phyloP scores from a whole-genome alignment of 352 stramenopile genomes.

The Phytophthora fragariae region DNA sequence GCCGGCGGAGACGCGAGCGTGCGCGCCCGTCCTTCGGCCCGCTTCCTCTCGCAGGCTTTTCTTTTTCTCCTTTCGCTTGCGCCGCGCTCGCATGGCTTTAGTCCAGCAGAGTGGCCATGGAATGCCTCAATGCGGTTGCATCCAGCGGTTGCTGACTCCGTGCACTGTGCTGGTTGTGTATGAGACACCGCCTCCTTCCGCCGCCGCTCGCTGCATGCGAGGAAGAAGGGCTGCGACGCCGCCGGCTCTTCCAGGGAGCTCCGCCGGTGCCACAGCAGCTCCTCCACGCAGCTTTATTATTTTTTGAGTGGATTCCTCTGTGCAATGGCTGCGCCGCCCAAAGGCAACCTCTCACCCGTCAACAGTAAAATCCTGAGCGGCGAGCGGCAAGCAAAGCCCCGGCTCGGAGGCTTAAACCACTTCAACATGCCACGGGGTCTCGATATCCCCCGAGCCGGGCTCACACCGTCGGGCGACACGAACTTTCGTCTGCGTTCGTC shows the following conservation, averaged over 20 bases:
- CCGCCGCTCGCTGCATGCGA: conserved; percentile 23
- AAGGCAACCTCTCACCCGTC: conserved; percentile 14
- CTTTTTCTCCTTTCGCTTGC: conserved; percentile 28
- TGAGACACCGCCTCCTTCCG: conserved; percentile 42
- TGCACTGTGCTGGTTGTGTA: conserved; percentile 22
- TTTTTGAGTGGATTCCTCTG: conserved; percentile 36
- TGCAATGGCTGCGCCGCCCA: conserved; percentile 1
- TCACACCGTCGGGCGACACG: background rate
- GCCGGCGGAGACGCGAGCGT: background rate
- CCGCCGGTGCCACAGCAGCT: background rate
- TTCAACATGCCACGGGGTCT: background rate
- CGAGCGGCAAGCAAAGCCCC: background rate
- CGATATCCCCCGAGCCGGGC: too few relatives aligned
- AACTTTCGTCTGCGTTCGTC: conserved; percentile 44
- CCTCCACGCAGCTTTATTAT: conserved; percentile 11
- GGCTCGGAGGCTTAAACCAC: background rate
- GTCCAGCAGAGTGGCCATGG: conserved; percentile 39
- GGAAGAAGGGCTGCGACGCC: background rate
- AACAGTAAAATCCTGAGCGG: background rate
- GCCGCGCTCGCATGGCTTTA: conserved; percentile 19
- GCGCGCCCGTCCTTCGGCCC: conserved; percentile 21
- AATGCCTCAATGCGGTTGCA: conserved; percentile 35
- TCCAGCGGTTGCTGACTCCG: conserved; percentile 30
- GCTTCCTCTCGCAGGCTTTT: conserved; percentile 29
- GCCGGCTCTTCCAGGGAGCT: conserved; percentile 15